Conservation (phyloP, 495 filamentous ascomycete genomes). For the Echria macrotheca region DNA sequence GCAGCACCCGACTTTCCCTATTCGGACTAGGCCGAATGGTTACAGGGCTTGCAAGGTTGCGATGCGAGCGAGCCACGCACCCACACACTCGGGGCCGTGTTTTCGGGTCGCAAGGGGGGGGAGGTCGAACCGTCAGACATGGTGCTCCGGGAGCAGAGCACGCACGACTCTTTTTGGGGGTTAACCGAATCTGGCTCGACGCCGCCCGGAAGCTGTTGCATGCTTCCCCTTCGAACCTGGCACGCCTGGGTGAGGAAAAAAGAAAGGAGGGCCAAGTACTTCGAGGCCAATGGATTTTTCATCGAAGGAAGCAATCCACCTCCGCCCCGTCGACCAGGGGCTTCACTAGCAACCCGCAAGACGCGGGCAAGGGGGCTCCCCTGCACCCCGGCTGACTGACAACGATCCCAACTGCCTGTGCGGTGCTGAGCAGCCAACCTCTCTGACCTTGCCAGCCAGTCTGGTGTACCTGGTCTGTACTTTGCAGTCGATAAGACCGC, state of each 20-base stretch:
- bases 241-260: constrained; percentile 4
- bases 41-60: constrained; percentile 22
- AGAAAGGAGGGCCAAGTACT: constrained; percentile 7
- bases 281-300: constrained; percentile 22
- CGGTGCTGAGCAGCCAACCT: constrained; percentile 11
- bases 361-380: constrained; percentile 16
- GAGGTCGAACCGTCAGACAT: constrained; percentile 11
- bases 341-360: constrained; percentile 20
- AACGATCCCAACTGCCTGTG: constrained; percentile 11
- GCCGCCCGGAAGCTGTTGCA: constrained; percentile 10
- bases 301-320: constrained; percentile 15
- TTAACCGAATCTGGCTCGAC: background rate
- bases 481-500: constrained; percentile 13
- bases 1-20: constrained; percentile 10
- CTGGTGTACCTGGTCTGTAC: constrained; percentile 10
- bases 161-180: constrained; percentile 11
- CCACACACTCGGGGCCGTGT: constrained; percentile 21
- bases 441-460: background rate
- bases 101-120: constrained; percentile 17
- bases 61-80: constrained; percentile 18
- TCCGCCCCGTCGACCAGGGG: constrained; percentile 19
- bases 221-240: background rate
- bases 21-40: constrained; percentile 20
- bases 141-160: constrained; percentile 11
- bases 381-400: constrained; percentile 26